phyloP scores from a whole-genome alignment of 495 filamentous ascomycete genomes.

The Cercophora sp. region DNA sequence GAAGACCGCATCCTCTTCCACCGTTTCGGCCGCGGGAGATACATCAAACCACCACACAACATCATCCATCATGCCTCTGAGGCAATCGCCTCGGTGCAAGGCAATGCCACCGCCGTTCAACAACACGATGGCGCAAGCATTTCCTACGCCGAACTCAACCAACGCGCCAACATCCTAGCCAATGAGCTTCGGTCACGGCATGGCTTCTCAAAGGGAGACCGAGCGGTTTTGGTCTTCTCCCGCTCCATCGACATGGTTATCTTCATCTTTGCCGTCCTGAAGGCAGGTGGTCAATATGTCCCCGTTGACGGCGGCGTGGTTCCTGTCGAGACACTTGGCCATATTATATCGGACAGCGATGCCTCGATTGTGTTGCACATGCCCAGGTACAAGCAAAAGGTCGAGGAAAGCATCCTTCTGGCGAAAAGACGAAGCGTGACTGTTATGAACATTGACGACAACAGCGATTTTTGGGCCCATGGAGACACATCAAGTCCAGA shows the following conservation, averaged over 20 bases:
- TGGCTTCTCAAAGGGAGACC: conserved; percentile 24
- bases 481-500: conserved; percentile 6
- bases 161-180: conserved; percentile 29
- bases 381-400: conserved; percentile 14
- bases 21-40: conserved; percentile 24
- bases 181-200: conserved; percentile 17
- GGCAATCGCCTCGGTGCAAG: conserved; percentile 21
- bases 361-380: conserved; percentile 18
- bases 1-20: conserved; percentile 24
- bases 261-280: conserved; percentile 45
- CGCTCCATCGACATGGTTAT: conserved; percentile 39
- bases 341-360: conserved; percentile 27
- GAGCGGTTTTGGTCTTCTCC: conserved; percentile 27
- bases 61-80: conserved; percentile 31
- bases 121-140: conserved; percentile 28
- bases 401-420: conserved; percentile 6
- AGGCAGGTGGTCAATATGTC: conserved; percentile 49
- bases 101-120: conserved; percentile 24
- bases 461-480: neutral
- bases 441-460: neutral
- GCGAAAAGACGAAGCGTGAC: neutral
- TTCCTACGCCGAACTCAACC: conserved; percentile 32
- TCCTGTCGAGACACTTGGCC: conserved; percentile 27
- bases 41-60: conserved; percentile 18
- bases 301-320: conserved; percentile 40